These are phyloP conservation scores for Pleoardoris graminearum DNA, from an alignment of 2,329 filamentous ascomycete genomes.

Conservation along the genomic window DNA sequence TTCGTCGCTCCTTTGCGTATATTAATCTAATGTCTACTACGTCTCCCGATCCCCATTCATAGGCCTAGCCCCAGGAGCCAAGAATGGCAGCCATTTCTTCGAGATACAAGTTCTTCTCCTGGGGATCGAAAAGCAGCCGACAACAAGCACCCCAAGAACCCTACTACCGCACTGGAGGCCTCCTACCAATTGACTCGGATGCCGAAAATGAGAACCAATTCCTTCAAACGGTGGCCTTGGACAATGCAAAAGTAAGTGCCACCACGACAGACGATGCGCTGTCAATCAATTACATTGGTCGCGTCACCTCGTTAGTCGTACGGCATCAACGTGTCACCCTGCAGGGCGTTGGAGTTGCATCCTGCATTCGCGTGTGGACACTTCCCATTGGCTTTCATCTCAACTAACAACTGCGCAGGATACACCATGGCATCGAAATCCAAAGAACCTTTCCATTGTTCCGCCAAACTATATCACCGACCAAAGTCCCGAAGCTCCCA, in stretches of 20 bases:
- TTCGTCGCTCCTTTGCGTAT: conserved; percentile 15
- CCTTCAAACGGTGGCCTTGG: conserved; percentile 14
- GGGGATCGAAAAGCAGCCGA: conserved; percentile 45
- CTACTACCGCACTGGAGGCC: conserved; percentile 43
- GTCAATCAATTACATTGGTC: conserved; percentile 26
- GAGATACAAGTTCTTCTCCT: conserved; percentile 50
- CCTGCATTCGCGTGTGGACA: conserved; percentile 34
- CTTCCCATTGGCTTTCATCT: conserved; percentile 37
- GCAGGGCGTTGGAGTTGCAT: neutral
- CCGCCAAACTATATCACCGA: conserved; percentile 26
- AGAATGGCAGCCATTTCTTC: conserved; percentile 42
- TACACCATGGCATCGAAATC: conserved; percentile 28
- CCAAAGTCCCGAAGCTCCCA: conserved; percentile 30
- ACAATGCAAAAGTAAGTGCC: conserved; percentile 36
- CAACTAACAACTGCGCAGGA: conserved; percentile 23
- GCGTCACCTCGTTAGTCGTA: conserved; percentile 1
- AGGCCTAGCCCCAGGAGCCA: conserved; percentile 12
- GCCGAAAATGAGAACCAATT: conserved; percentile 18
- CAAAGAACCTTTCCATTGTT: conserved; percentile 37
- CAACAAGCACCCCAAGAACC: conserved; percentile 37
- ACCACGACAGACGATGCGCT: conserved; percentile 28
- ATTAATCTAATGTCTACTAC: conserved; percentile 3
- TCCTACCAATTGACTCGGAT: conserved; percentile 42
- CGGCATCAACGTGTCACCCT: conserved; percentile 27
- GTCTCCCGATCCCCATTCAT: neutral